Evolutionary conservation across 1,139 yeast species (phyloP).

Genomic region (Blastobotrys persicus): DNA sequence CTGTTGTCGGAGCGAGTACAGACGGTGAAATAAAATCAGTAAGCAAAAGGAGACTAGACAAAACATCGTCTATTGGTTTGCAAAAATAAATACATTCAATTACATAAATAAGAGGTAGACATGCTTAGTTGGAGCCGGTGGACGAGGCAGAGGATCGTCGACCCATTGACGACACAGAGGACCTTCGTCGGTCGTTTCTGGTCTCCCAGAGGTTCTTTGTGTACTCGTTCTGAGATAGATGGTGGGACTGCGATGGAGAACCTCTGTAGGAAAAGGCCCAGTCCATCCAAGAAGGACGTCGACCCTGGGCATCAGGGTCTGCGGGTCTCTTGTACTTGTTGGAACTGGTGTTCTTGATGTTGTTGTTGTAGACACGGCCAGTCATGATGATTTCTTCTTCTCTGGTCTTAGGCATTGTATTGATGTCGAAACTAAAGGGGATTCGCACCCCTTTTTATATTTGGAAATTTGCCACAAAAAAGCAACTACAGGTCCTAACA

Average conservation of each 20-base stretch:
- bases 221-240: slow-evolving; percentile 6
- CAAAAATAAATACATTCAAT: background rate
- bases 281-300: slow-evolving; percentile 4
- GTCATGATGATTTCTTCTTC: background rate
- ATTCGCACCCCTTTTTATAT: slow-evolving; percentile 1
- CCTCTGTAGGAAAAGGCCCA: slow-evolving; percentile 6
- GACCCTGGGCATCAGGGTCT: background rate
- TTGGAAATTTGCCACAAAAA: background rate
- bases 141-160: slow-evolving; percentile 6
- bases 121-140: slow-evolving; percentile 2
- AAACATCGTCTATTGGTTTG: too few relatives aligned
- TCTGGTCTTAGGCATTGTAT: background rate
- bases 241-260: background rate
- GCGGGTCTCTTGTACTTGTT: slow-evolving; percentile 6
- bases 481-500: background rate
- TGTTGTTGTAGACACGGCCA: background rate
- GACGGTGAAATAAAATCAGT: too few relatives aligned
- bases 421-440: background rate
- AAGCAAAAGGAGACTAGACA: too few relatives aligned
- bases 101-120: background rate
- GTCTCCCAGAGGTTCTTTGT: slow-evolving; percentile 7
- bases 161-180: background rate
- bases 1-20: too few relatives aligned
- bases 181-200: background rate
- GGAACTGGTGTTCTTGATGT: slow-evolving; percentile 2